Percentiles rank a stretch among this genome's conserved stretches.
Conservation (phyloP, 2,329 filamentous ascomycete genomes). For the Colletotrichum musicola region DNA sequence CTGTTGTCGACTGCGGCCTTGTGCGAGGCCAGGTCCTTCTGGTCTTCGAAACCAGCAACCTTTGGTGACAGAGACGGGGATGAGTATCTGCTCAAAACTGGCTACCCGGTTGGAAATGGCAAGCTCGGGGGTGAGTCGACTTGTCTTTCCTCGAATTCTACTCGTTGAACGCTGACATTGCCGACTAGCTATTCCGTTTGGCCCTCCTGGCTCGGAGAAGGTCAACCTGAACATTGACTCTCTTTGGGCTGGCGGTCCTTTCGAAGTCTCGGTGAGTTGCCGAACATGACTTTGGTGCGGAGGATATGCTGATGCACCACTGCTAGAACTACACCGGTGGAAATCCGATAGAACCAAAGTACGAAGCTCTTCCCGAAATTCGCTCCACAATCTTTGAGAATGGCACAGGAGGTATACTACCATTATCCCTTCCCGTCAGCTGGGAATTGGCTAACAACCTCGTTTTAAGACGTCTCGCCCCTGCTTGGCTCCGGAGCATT, state of each 20-base stretch:
- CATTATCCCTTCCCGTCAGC: too few relatives aligned
- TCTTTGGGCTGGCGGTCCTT: slow-evolving; percentile 64
- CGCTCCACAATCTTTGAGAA: slow-evolving; percentile 62
- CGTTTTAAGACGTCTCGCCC: slow-evolving; percentile 47
- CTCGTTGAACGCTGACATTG: not conserved
- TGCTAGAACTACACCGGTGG: slow-evolving; percentile 58
- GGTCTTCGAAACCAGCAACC: slow-evolving; percentile 27
- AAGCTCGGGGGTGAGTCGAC: slow-evolving; percentile 54
- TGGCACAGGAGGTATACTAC: slow-evolving; percentile 57
- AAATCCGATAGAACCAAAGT: slow-evolving; percentile 54
- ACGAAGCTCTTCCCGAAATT: slow-evolving; percentile 54
- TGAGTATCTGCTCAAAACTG: slow-evolving; percentile 46
- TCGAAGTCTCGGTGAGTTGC: slow-evolving; percentile 53
- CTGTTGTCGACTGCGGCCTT: not conserved
- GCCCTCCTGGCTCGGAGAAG: slow-evolving; percentile 55
- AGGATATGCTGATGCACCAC: not conserved
- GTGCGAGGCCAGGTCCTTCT: slow-evolving; percentile 24
- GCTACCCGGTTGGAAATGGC: slow-evolving; percentile 63
- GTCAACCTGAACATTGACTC: slow-evolving; percentile 62
- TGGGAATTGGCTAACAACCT: not conserved
- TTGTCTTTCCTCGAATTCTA: not conserved
- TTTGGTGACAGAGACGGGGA: slow-evolving; percentile 22
- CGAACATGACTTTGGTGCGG: not conserved
- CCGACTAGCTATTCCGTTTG: slow-evolving; percentile 55
- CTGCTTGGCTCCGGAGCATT: slow-evolving; percentile 54